Base-by-base conservation (phyloP, 208 protist genomes). In the Wallacemonas rigidus region DNA sequence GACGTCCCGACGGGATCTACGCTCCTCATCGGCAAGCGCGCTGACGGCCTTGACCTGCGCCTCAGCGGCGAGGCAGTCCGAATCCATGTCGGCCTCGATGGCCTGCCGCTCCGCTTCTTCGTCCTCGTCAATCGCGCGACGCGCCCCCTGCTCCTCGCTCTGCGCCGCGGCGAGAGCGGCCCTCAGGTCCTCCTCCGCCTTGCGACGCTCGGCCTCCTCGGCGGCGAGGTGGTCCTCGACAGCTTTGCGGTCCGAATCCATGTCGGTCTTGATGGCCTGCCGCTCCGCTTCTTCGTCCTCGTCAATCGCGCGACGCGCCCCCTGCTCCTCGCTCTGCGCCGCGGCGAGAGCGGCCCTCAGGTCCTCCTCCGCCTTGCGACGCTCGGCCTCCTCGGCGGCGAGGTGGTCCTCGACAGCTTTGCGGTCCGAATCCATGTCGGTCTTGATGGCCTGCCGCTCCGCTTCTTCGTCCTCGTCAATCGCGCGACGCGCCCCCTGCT, bases 391-490 rank as follows among this genome's bases (percentile, higher is more conserved):
- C 43, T 73, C 67, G 26, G 71, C 72, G 26, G 69, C 50, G 40
- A 67, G 51, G 2, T 50, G 43, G 60, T 81, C 67, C 6, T 35
- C 65, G 17, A 69, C 63, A 26, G 72, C 63, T 15, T 69, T 54
- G 48, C 45, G 14, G 9, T 12, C 43, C 26, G 50, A 60, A 17
- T 60, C 72, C 57, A 71, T 58, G 11, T 57, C 54, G 9, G 39
- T 61, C 41, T 65, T 1, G 26, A 77, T 48, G 3, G 3, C 35
- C 45, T 68, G 44, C 12, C 64, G 67, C n/a, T 62, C 57, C 14
- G 58, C 14, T n/a, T 71, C 5, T 38, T 73, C 72, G 12, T 74
- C 56, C 36, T 41, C 35, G 9, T 71, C 75, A 41, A 72, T 56
- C 3, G 55, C 58, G 35, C 47, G 35, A 54, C 70, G 70, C 0